These are phyloP conservation scores for Fusarium gaditjirri DNA, from an alignment of 2,329 filamentous ascomycete genomes.

Conservation along the genomic window DNA sequence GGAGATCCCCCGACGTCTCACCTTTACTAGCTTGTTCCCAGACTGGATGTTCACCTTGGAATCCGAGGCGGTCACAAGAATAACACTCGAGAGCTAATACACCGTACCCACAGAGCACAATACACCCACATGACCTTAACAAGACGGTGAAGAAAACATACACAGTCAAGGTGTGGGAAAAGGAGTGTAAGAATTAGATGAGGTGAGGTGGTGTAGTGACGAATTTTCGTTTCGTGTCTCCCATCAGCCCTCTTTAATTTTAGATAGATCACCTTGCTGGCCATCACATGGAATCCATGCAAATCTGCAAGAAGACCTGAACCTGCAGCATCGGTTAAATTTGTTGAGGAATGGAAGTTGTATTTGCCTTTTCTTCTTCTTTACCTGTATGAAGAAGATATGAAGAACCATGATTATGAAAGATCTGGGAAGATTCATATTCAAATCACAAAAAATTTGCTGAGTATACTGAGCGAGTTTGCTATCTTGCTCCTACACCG, in stretches of 20 bases:
- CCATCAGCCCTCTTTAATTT: background rate
- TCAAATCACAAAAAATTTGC: too few species aligned
- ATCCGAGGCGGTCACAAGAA: slow-evolving; percentile 26
- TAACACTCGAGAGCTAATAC: background rate
- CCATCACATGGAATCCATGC: slow-evolving; percentile 4
- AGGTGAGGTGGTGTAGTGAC: background rate
- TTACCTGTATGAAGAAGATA: background rate
- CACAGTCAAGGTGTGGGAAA: background rate
- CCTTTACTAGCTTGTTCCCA: slow-evolving; percentile 20
- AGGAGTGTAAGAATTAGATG: background rate
- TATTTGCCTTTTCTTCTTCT: background rate
- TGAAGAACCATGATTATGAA: background rate
- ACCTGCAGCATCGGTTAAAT: background rate
- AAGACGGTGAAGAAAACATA: slow-evolving; percentile 25
- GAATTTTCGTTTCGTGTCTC: background rate
- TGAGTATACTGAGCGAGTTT: background rate
- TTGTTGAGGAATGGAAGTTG: background rate
- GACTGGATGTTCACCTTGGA: slow-evolving; percentile 32
- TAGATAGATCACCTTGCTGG: background rate
- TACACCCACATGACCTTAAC: slow-evolving; percentile 18
- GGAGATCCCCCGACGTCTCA: slow-evolving; percentile 28
- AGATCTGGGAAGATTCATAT: background rate
- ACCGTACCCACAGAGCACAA: slow-evolving; percentile 17
- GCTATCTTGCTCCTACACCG: background rate
- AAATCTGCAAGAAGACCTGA: background rate